Evolutionary conservation across 208 protist species (phyloP), one percentile per base, ranked within the genome.

Genomic region (Wallacemonas collosoma): DNA sequence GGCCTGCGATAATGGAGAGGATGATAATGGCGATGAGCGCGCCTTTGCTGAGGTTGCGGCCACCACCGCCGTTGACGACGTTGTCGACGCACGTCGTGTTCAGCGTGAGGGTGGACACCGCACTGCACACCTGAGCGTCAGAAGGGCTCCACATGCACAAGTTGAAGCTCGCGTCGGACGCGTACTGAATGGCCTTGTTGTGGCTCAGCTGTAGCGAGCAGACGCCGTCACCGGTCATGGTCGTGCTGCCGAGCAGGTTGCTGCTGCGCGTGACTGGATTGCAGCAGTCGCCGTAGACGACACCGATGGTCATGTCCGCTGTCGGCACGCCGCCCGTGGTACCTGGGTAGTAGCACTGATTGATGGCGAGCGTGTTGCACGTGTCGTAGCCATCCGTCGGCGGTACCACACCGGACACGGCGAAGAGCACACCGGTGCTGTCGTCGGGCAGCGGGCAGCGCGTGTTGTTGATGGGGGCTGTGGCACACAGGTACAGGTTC

Each of bases 271-370:
- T 76, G 35, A 66, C 72, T 38, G 65, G 38, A 72, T 78, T 72
- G 72, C 87, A 93, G 73, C 87, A 93, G 67, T 80, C 72, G 26
- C 84, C 87, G 67, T 79, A 69, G 43, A 90, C 82, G 43, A 86
- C 72, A n/a, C 63, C 75, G 2, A 88, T 3, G 64, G 75, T 65
- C 40, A 72, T 53, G 11, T 65, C 73, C 17, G 48, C 35, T 50
- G 55, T 9, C 11, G 73, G 57, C 51, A 69, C 61, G 38, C 43
- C 39, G 67, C 57, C 72, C 50, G n/a, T 60, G 2, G 69, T 54
- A 17, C 79, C 82, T 2, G 82, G 84, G 8, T 73, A 60, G 35
- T 72, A 58, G 72, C 87, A 93, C 36, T 55, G 67, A 53, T 40
- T 57, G 35, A 88, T 14, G 41, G 71, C 60, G 61, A 67, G 43